These are phyloP conservation scores for Pseudognaphalium luteoalbum DNA, from an alignment of 129 eudicot species.

Conservation along the genomic window DNA sequence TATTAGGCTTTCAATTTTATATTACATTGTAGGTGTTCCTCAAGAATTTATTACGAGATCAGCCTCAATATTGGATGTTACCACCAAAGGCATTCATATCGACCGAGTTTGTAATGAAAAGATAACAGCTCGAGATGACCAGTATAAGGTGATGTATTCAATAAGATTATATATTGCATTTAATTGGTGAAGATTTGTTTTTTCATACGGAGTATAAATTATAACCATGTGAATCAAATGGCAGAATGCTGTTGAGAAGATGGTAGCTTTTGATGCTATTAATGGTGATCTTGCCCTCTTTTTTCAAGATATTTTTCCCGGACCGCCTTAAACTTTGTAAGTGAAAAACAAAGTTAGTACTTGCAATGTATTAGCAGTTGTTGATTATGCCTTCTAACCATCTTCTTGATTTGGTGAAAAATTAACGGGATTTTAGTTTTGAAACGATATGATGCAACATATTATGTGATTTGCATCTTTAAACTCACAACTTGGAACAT, in stretches of 20 bases:
- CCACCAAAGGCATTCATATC: slow-evolving; percentile 41
- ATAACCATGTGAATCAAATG: slow-evolving; percentile 26
- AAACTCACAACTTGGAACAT: too few relatives aligned
- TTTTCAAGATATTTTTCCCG: slow-evolving; percentile 66
- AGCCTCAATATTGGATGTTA: slow-evolving; percentile 56
- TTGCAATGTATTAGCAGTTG: neutral
- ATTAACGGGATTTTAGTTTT: neutral
- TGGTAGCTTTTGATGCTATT: slow-evolving; percentile 67
- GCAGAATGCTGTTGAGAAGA: slow-evolving; percentile 73
- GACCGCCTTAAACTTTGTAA: slow-evolving; percentile 28
- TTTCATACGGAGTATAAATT: neutral
- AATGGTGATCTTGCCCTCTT: slow-evolving; percentile 64
- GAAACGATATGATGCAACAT: too few relatives aligned
- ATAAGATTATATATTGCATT: slow-evolving; percentile 5
- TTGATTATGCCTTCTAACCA: neutral
- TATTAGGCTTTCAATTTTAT: slow-evolving; percentile 3
- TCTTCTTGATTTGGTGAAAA: neutral
- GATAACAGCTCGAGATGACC: slow-evolving; percentile 68
- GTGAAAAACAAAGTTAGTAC: neutral
- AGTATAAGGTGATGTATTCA: slow-evolving; percentile 53
- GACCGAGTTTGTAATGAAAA: slow-evolving; percentile 55
- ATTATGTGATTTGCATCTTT: too few relatives aligned
- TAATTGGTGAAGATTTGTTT: neutral
- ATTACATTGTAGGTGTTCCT: slow-evolving; percentile 50
- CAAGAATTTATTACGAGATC: slow-evolving; percentile 82